Percentiles rank a stretch among this genome's conserved stretches.
Evolutionary conservation across 2,329 filamentous ascomycete genomes (phyloP).

Genomic region (Trichoderma breve): DNA sequence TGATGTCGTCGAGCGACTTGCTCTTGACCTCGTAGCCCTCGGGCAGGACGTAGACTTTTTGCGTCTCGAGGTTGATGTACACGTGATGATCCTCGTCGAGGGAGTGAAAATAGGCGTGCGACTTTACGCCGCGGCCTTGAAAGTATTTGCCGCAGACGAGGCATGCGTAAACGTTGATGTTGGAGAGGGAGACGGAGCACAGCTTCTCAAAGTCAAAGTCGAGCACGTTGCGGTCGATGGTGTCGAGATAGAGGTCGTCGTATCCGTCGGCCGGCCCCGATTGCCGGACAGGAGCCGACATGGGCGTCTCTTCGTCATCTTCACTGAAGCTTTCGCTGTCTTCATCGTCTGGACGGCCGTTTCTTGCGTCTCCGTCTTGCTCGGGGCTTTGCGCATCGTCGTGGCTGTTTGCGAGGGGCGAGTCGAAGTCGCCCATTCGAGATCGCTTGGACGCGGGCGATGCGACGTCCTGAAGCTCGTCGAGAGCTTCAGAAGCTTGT

Average conservation of each 20-base stretch:
- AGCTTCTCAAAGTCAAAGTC: slow-evolving; percentile 99
- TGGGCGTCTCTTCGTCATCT: slow-evolving; percentile 39
- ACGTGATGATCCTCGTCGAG: slow-evolving; percentile 95
- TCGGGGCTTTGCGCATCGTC: slow-evolving; percentile 36
- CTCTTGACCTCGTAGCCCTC: slow-evolving; percentile 97
- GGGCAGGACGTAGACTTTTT: slow-evolving; percentile 86
- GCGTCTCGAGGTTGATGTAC: slow-evolving; percentile 94
- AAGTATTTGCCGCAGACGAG: slow-evolving; percentile 98
- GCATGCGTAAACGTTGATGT: slow-evolving; percentile 98
- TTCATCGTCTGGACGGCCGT: slow-evolving; percentile 27
- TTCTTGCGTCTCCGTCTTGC: slow-evolving; percentile 25
- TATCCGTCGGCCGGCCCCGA: slow-evolving; percentile 81
- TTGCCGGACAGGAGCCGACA: slow-evolving; percentile 61
- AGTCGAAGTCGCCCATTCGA: slow-evolving; percentile 48
- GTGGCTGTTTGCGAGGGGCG: slow-evolving; percentile 37
- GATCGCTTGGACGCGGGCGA: slow-evolving; percentile 61
- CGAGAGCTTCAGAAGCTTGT: slow-evolving; percentile 58
- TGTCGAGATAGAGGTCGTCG: slow-evolving; percentile 95
- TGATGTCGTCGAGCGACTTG: slow-evolving; percentile 95
- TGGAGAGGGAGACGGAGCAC: slow-evolving; percentile 91
- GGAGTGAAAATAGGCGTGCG: slow-evolving; percentile 95
- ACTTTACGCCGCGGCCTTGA: slow-evolving; percentile 88
- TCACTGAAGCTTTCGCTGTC: slow-evolving; percentile 39
- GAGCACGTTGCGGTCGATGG: slow-evolving; percentile 85
- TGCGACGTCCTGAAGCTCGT: slow-evolving; percentile 52